Evolutionary conservation across 306 rosid genomes (phyloP).

Genomic region (Luffa aegyptiaca): DNA sequence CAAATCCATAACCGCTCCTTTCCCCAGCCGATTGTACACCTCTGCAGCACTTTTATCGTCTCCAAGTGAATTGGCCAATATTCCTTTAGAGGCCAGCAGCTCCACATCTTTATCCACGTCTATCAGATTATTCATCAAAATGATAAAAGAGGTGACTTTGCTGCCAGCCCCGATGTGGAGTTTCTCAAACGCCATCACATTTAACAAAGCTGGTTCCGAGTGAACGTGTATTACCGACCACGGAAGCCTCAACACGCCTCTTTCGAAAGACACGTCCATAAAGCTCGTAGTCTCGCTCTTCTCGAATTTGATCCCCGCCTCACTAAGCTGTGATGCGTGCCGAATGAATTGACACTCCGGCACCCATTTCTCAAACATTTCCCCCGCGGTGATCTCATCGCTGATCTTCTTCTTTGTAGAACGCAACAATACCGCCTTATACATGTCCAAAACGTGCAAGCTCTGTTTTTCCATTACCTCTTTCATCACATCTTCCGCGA

Average conservation of each 20-base stretch:
- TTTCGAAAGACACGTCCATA: conserved; percentile 23
- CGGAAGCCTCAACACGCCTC: conserved; percentile 26
- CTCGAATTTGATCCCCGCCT: conserved; percentile 9
- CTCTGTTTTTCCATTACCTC: too few relatives aligned
- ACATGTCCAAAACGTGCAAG: too few relatives aligned
- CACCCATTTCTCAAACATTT: too few relatives aligned
- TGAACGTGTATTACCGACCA: conserved; percentile 18
- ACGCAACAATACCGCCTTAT: too few relatives aligned
- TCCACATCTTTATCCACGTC: conserved; percentile 30
- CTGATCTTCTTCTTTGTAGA: too few relatives aligned
- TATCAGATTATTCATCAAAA: conserved; percentile 39
- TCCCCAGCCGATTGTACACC: conserved; percentile 12
- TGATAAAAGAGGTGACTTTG: conserved; percentile 23
- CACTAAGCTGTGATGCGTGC: too few relatives aligned
- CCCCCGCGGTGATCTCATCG: too few relatives aligned
- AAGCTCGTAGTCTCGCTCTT: conserved; percentile 8
- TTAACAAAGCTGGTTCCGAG: conserved; percentile 19
- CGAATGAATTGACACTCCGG: too few relatives aligned
- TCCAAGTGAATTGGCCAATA: conserved; percentile 27
- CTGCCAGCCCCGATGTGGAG: conserved; percentile 29
- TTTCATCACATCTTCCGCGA: too few relatives aligned
- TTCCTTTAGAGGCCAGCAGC: conserved; percentile 7
- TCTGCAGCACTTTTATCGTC: conserved; percentile 17
- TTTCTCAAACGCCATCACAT: conserved; percentile 43
- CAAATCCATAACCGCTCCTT: conserved; percentile 3